Percentiles rank a stretch among this genome's conserved stretches.
Evolutionary conservation across 805 yeast species (phyloP).

Genomic region (Priceomyces haplophilus): DNA sequence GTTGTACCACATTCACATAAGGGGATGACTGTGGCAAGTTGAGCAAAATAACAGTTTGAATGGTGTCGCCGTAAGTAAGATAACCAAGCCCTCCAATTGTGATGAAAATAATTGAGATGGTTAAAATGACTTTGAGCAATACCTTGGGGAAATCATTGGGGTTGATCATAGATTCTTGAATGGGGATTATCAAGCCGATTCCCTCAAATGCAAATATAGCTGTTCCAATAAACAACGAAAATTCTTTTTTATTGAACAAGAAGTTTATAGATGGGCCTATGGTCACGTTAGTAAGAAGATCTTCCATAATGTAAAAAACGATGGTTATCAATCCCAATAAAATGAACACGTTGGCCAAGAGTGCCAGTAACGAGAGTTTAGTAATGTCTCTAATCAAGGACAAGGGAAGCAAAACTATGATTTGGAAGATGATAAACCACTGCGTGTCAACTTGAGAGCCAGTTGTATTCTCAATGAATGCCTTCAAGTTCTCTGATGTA

Average conservation of each 20-base stretch:
- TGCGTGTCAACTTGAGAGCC: conserved; percentile 32
- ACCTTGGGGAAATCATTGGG: conserved; percentile 73
- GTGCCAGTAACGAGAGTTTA: conserved; percentile 66
- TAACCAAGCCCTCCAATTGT: conserved; percentile 68
- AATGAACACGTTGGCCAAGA: conserved; percentile 69
- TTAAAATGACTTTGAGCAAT: conserved; percentile 54
- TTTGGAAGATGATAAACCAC: conserved; percentile 53
- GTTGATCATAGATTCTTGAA: conserved; percentile 75
- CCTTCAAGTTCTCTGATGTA: conserved; percentile 67
- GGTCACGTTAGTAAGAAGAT: conserved; percentile 42
- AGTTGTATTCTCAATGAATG: conserved; percentile 56
- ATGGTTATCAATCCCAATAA: conserved; percentile 65
- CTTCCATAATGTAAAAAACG: conserved; percentile 49
- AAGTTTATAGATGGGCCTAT: conserved; percentile 49
- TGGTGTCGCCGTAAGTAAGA: conserved; percentile 59
- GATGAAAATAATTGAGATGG: conserved; percentile 62
- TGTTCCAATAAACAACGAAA: conserved; percentile 76
- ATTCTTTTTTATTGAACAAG: conserved; percentile 52
- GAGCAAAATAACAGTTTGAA: conserved; percentile 65
- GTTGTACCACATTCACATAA: conserved; percentile 60
- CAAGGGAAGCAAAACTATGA: conserved; percentile 60
- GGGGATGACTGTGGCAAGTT: conserved; percentile 70
- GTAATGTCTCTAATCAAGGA: conserved; percentile 75
- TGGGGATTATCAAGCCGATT: conserved; percentile 76
- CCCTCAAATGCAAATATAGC: conserved; percentile 90